phyloP scores from a whole-genome alignment of 2,329 filamentous ascomycete genomes.

The Monosporascus sp. region DNA sequence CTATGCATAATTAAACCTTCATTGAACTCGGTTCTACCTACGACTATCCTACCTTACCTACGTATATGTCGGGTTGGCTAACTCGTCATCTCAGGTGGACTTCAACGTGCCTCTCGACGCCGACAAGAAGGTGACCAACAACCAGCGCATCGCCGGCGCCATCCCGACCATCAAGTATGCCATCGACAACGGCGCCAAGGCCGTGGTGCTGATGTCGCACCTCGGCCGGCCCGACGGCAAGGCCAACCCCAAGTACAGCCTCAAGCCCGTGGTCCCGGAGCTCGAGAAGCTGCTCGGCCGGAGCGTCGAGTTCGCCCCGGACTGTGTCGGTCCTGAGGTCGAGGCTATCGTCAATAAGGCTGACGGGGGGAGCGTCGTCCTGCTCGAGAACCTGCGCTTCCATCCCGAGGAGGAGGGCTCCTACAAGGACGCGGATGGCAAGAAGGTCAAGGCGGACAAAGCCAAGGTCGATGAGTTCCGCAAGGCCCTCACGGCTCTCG shows the following conservation, averaged over 20 bases:
- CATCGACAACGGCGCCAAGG: constrained; percentile 82
- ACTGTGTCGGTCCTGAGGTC: constrained; percentile 84
- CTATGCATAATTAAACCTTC: not conserved
- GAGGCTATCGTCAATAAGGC: constrained; percentile 87
- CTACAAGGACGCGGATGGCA: constrained; percentile 87
- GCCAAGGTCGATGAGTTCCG: constrained; percentile 88
- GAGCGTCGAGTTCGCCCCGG: constrained; percentile 81
- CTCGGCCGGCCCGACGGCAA: constrained; percentile 92
- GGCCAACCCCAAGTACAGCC: constrained; percentile 85
- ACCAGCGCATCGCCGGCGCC: constrained; percentile 95
- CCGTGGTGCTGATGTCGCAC: constrained; percentile 96
- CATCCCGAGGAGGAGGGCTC: constrained; percentile 98
- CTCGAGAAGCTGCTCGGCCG: constrained; percentile 86
- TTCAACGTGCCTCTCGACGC: constrained; percentile 98
- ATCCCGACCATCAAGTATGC: constrained; percentile 94
- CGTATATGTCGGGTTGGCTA: constrained; percentile 4
- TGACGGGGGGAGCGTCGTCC: constrained; percentile 73
- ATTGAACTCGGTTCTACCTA: not conserved
- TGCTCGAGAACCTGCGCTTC: constrained; percentile 97
- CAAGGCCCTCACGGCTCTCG: constrained; percentile 88
- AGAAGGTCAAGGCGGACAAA: constrained; percentile 98
- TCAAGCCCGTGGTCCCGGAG: constrained; percentile 86
- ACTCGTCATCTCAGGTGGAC: constrained; percentile 65
- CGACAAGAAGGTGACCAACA: constrained; percentile 94
- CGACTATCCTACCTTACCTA: not conserved